Evolutionary conservation across 495 filamentous ascomycete genomes (phyloP).

Genomic region (Bombardia bombarda): DNA sequence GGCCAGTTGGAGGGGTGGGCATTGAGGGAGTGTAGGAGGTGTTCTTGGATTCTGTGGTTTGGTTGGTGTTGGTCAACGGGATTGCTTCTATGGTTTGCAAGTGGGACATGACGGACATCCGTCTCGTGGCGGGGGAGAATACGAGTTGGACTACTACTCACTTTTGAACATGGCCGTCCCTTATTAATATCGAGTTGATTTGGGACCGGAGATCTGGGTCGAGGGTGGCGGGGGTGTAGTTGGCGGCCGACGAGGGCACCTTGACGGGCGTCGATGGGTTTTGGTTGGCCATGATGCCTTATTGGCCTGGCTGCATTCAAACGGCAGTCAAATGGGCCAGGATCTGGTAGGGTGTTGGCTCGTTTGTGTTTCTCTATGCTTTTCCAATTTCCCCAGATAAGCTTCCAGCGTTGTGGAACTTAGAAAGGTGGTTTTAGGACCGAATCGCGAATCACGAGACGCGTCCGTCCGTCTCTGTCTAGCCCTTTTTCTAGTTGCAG

Average conservation of each 20-base stretch:
- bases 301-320: no score
- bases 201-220: slow-evolving; percentile 46
- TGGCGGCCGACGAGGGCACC: slow-evolving; percentile 41
- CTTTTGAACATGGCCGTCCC: slow-evolving; percentile 42
- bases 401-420: no score
- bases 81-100: neutral
- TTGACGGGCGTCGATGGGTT: slow-evolving; percentile 41
- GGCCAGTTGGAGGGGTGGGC: slow-evolving; percentile 47
- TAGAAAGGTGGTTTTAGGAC: no score
- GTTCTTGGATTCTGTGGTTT: slow-evolving; percentile 48
- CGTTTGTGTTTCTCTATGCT: no score
- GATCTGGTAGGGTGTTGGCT: no score
- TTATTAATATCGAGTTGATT: slow-evolving; percentile 41
- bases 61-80: slow-evolving; percentile 2
- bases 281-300: slow-evolving; percentile 30
- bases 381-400: no score
- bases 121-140: no score
- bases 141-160: slow-evolving; percentile 23
- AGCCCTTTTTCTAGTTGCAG: neutral
- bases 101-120: neutral
- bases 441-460: neutral
- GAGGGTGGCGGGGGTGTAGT: slow-evolving; percentile 41
- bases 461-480: neutral
- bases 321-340: no score
- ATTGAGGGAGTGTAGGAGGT: slow-evolving; percentile 45